Percentiles rank a stretch among this genome's conserved stretches.
Evolutionary conservation across 805 yeast genomes (phyloP).

Genomic region (Blastobotrys muscicola): DNA sequence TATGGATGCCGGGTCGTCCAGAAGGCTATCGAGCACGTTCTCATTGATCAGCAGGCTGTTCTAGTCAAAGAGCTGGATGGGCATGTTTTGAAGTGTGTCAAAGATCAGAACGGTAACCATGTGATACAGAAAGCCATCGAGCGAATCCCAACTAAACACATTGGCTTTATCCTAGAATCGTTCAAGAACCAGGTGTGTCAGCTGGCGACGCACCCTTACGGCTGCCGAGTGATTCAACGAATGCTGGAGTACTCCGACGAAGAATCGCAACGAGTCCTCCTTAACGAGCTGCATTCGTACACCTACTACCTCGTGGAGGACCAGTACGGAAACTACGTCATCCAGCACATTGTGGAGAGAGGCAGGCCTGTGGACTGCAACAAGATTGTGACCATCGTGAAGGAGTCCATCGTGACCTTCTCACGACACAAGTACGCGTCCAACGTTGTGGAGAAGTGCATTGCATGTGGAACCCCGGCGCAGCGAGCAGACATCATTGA

Average conservation of each 20-base stretch:
- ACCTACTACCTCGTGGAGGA: conserved; percentile 78
- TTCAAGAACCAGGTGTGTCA: conserved; percentile 59
- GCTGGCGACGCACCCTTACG: conserved; percentile 90
- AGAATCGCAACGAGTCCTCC: conserved; percentile 55
- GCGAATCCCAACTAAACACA: conserved; percentile 58
- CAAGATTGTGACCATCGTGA: conserved; percentile 56
- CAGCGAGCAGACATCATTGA: conserved; percentile 58
- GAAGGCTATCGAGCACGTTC: conserved; percentile 72
- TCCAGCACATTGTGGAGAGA: conserved; percentile 86
- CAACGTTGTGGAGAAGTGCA: conserved; percentile 92
- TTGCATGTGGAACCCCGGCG: conserved; percentile 54
- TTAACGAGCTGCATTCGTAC: conserved; percentile 63
- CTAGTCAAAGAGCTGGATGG: conserved; percentile 63
- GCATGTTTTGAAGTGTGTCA: conserved; percentile 58
- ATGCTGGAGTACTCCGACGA: conserved; percentile 67
- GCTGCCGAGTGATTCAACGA: conserved; percentile 94
- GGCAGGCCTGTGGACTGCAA: conserved; percentile 53
- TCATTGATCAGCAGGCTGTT: conserved; percentile 51
- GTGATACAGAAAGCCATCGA: conserved; percentile 95
- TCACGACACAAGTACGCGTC: conserved; percentile 98
- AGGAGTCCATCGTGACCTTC: conserved; percentile 63
- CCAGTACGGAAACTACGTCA: conserved; percentile 96
- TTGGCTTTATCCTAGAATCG: conserved; percentile 65
- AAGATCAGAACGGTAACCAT: conserved; percentile 97
- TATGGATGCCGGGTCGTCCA: conserved; percentile 98